A percentile compares a stretch with the other conserved stretches of the same genome.
Conservation (phyloP, 768 basidiomycete genomes). For the Naganishia friedmannii region DNA sequence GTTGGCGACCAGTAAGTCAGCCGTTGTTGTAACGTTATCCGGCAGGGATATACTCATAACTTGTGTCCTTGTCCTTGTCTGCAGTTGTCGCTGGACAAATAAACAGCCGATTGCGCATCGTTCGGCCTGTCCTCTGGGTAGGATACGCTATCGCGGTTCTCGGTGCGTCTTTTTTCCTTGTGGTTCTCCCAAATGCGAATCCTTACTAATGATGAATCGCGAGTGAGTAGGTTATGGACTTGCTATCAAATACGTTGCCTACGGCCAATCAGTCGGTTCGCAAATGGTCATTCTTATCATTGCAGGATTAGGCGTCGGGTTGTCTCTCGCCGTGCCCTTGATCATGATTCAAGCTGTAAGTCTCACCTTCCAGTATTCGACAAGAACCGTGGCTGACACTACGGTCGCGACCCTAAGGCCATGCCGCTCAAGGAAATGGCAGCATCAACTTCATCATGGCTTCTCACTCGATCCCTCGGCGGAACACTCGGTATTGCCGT, state of each 20-base stretch:
- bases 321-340: constrained; percentile 44
- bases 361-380: neutral
- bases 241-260: constrained; percentile 25
- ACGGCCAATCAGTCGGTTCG: constrained; percentile 28
- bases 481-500: constrained; percentile 43
- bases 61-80: constrained; percentile 29
- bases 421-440: constrained; percentile 51
- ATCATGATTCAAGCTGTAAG: constrained; percentile 43
- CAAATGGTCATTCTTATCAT: constrained; percentile 40
- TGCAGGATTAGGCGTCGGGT: constrained; percentile 38
- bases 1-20: constrained; percentile 22
- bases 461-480: constrained; percentile 41
- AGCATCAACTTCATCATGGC: constrained; percentile 43
- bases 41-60: too few species aligned
- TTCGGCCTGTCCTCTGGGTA: constrained; percentile 45
- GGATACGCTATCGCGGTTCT: constrained; percentile 39
- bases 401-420: too few species aligned
- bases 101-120: constrained; percentile 37
- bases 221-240: constrained; percentile 13
- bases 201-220: neutral
- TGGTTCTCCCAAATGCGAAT: constrained; percentile 27
- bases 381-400: neutral
- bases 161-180: constrained; percentile 33
- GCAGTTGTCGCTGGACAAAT: constrained; percentile 41
- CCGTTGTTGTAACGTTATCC: neutral